Evolutionary conservation across 78 protist species (phyloP).

Genomic region (Monocercomonoides exilis): DNA sequence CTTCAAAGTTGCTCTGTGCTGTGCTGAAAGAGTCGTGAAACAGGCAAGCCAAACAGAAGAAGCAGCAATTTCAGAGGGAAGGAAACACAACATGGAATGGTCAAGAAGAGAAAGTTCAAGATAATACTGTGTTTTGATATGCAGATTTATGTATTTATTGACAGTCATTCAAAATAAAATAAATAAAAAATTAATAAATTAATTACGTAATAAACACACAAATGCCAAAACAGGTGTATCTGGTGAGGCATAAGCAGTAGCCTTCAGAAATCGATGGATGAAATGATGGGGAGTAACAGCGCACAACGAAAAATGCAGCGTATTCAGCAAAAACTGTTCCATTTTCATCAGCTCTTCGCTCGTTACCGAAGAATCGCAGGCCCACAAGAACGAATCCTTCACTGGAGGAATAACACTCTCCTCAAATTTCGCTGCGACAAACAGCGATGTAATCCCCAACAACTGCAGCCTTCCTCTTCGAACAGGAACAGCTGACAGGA

Average conservation of each 20-base stretch:
- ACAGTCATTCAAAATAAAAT: no score
- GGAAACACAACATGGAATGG: not conserved
- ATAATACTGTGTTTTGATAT: not conserved
- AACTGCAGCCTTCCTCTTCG: slow-evolving; percentile 2
- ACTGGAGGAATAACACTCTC: slow-evolving; percentile 9
- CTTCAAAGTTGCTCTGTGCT: no score
- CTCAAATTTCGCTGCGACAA: slow-evolving; percentile 28
- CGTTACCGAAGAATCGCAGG: not conserved
- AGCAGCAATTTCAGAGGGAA: not conserved
- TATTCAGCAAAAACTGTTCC: not conserved
- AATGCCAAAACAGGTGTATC: not conserved
- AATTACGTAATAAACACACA: not conserved
- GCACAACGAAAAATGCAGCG: not conserved
- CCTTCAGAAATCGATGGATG: not conserved
- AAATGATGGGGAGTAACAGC: not conserved
- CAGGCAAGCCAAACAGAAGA: not conserved
- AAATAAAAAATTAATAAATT: no score
- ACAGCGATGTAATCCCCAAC: slow-evolving; percentile 18
- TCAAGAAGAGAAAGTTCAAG: not conserved
- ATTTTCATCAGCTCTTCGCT: not conserved
- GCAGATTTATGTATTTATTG: no score
- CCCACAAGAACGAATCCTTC: not conserved
- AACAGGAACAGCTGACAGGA: slow-evolving; percentile 16
- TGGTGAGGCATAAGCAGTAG: not conserved
- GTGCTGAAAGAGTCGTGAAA: not conserved